Evolutionary conservation across 2,329 filamentous ascomycete species (phyloP), one percentile per base, ranked within the genome.

Genomic region (Cladophialophora yegresii): DNA sequence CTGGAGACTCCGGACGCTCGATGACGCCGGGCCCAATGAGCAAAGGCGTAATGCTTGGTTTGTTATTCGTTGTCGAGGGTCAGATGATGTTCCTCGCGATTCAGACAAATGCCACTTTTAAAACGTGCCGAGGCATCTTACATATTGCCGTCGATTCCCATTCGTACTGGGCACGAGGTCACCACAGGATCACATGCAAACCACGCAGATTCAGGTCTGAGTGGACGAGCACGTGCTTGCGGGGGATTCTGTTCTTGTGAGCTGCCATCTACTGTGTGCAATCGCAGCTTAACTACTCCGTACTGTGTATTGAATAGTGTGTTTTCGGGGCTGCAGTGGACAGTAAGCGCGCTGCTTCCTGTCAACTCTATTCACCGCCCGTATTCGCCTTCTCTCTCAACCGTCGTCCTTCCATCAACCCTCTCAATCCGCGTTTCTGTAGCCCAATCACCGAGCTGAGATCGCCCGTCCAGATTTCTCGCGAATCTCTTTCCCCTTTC

Each of bases 331-430:
- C 36, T 40, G 13, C 36, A 16, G 13, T 40, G 36, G 36, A 40
- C 12, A 28, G 26, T 28, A 28, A 28, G 26, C 26, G 26, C 26
- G 6, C 26, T 28, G 26, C 26, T 28, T 36, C 33, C 33, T 51
- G 22, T 33, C 33, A 10, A 32, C 32, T 9, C 47, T 58, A 66
- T 56, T 61, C 62, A 33, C 49, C 55, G 20, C 62, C 68, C 33
- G 70, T 71, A 54, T 71, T 71, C 16, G 68, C 70, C 49, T 67
- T 50, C 76, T 96, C 92, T 51, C 93, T 83, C 81, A 97, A 87
- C 65, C 93, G 84, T 51, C 93, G 82, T 3, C 93, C 93, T 77
- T 98, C 95, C 95, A 99, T 98, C 70, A 99, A 77, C 0, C 95
- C 95, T 64, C 93, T 84, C 40, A 99, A 77, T 0, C 95, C 95